These are phyloP conservation scores for Nicotiana otophora DNA, from an alignment of 257 asterid genomes.

Conservation along the genomic window DNA sequence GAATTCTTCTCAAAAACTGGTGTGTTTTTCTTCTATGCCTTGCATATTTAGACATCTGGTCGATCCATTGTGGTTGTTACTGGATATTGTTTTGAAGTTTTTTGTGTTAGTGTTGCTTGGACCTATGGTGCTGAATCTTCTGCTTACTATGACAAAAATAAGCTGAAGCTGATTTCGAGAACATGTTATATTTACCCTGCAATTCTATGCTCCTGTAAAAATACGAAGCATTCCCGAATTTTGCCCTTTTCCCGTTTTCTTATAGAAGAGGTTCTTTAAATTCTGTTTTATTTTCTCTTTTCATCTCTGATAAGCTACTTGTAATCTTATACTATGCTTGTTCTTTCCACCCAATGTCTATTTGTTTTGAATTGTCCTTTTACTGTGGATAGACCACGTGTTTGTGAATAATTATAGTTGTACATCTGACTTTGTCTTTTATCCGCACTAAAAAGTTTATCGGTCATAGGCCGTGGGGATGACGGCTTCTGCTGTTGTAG, in stretches of 20 bases:
- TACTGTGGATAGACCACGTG: not conserved
- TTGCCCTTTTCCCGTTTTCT: not conserved
- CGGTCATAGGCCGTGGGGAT: not conserved
- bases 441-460: not conserved
- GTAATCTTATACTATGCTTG: not conserved
- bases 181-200: not conserved
- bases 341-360: not conserved
- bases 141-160: not conserved
- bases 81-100: not conserved
- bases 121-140: not conserved
- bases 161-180: not conserved
- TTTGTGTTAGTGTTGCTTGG: not conserved
- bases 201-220: constrained; percentile 1
- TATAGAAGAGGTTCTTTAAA: not conserved
- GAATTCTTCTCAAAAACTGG: not conserved
- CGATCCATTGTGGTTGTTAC: not conserved
- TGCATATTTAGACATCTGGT: not conserved
- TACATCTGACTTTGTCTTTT: not conserved
- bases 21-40: not conserved
- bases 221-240: not conserved
- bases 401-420: not conserved
- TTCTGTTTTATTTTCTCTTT: not conserved
- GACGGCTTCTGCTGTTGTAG: not conserved
- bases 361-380: not conserved
- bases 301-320: not conserved